Conservation (phyloP, 257 asterid species). For the Solanum ossicruentum region DNA sequence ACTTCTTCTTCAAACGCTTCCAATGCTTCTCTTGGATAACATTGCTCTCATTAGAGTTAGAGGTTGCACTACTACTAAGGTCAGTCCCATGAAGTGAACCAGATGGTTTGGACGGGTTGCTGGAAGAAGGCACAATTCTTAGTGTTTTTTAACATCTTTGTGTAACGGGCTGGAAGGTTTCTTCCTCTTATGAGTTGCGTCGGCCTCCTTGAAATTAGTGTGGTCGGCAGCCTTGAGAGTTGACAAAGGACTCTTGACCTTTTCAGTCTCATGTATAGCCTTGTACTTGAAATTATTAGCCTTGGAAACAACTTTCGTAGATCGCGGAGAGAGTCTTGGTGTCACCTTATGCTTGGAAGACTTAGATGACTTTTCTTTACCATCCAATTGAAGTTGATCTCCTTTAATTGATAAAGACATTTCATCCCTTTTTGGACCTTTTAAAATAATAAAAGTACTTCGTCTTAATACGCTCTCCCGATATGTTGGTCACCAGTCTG, state of each 20-base stretch:
- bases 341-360: not conserved
- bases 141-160: not conserved
- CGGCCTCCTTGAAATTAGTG: not conserved
- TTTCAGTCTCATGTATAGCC: not conserved
- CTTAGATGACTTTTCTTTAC: too few species aligned
- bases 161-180: not conserved
- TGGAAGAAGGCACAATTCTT: too few species aligned
- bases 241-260: not conserved
- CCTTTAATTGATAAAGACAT: not conserved
- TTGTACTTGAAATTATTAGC: not conserved
- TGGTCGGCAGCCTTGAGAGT: not conserved
- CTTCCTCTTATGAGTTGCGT: not conserved
- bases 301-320: not conserved
- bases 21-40: not conserved
- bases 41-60: not conserved
- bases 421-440: not conserved
- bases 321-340: accelerated
- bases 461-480: not conserved
- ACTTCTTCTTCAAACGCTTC: not conserved
- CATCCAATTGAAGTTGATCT: not conserved
- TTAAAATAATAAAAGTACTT: not conserved
- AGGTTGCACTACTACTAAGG: not conserved
- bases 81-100: not conserved
- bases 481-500: not conserved
- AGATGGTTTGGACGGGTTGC: too few species aligned